Conservation (phyloP, 108 stramenopile species). For the Conticribra guillardii region DNA sequence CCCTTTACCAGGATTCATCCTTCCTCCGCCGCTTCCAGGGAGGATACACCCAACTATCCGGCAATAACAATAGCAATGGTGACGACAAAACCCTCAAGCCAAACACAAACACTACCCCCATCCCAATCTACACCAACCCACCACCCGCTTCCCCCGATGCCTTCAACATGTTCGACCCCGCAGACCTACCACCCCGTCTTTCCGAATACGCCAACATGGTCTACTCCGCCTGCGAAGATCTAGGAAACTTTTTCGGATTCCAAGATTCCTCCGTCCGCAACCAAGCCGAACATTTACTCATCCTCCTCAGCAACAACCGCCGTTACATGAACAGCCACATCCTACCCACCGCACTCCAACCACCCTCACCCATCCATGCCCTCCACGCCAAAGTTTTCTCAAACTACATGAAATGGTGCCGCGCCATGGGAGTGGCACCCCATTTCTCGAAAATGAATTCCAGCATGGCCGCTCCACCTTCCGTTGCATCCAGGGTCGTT, state of each 20-base stretch:
- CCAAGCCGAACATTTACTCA: constrained; percentile 96
- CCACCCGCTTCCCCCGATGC: constrained; percentile 48
- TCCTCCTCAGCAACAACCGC: constrained; percentile 94
- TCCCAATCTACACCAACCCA: constrained; percentile 34
- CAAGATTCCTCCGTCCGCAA: constrained; percentile 93
- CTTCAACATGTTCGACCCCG: constrained; percentile 93
- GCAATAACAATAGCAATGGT: constrained; percentile 16
- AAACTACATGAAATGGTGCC: constrained; percentile 99
- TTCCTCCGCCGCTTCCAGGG: constrained; percentile 8
- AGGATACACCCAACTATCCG: constrained; percentile 26
- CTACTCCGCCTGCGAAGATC: constrained; percentile 90
- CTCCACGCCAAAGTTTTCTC: constrained; percentile 94
- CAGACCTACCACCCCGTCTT: constrained; percentile 86
- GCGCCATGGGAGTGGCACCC: constrained; percentile 85
- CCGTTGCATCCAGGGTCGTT: constrained; percentile 81
- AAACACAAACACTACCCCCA: constrained; percentile 40
- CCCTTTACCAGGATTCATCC: constrained; percentile 63
- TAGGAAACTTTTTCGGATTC: constrained; percentile 94
- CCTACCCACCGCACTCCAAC: constrained; percentile 77
- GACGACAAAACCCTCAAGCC: constrained; percentile 49
- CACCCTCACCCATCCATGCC: constrained; percentile 89
- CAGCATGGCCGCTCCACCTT: constrained; percentile 85
- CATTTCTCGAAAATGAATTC: constrained; percentile 86
- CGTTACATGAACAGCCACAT: constrained; percentile 92
- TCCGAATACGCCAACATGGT: constrained; percentile 94